Base-by-base conservation (phyloP, 2,329 filamentous ascomycete species). In the Alternaria rosae region DNA sequence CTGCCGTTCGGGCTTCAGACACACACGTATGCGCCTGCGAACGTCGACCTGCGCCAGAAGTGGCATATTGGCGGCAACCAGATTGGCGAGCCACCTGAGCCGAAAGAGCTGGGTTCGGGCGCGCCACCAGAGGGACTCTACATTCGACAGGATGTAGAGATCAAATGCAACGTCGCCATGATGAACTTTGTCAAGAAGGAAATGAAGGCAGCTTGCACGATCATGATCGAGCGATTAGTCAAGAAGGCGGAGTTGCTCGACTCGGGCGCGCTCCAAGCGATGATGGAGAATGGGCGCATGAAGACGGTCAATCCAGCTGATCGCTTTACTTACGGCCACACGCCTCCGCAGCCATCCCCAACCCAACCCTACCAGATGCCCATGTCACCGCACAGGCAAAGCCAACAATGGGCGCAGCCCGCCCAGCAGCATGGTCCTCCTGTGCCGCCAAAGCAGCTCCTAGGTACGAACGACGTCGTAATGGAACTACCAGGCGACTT, bases 1-100 rank as follows among this genome's bases (percentile, higher is more conserved):
- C 87, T 91, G 82, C 88, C 89, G 3, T 91, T 88, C 86, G 89
- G 89, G 4, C 80, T 92, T 61, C 89, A 92, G 79, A 90, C 88
- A 10, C 89, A 92, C 80, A 88, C 89, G 54, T 91, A 91, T 74
- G 89, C 88, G 43, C 89, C 89, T 30, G 85, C 91, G 74, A 86
- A 84, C 64, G 83, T 91, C 54, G 89, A 92, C 74, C 77, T 91
- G 75, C 85, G 89, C 65, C 89, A 89, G 80, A 90, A 86, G 69
- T 92, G 91, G 76, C 85, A 86, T 71, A 87, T 92, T 57, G 85
- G 84, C 62, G 89, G 89, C 8, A 91, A 91, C 74, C 89, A 91
- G 77, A 86, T 88, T 0, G 89, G 88, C 51, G 89, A 92, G 76
- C 82, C 86, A 1, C 85, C 87, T 1, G 87, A 90, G 79, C 79